phyloP scores from a whole-genome alignment of 2,329 filamentous ascomycete species.

The Cercospora sp. region DNA sequence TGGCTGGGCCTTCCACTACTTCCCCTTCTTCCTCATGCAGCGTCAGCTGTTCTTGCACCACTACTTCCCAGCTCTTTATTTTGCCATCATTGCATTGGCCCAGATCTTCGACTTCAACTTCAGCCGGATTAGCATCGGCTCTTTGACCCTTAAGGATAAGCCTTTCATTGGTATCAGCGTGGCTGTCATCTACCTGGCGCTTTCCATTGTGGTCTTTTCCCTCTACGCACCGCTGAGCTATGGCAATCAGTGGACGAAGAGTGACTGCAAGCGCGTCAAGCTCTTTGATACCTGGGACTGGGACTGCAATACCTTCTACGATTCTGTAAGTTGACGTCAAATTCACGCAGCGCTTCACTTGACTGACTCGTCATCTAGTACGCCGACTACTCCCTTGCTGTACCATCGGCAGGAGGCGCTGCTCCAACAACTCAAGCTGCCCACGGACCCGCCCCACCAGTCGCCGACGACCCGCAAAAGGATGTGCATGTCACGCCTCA shows the following conservation, averaged over 20 bases:
- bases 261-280: conserved; percentile 83
- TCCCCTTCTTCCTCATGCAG: conserved; percentile 97
- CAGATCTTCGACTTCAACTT: conserved; percentile 86
- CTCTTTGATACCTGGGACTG: conserved; percentile 91
- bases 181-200: conserved; percentile 70
- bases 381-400: conserved; percentile 37
- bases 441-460: conserved; percentile 38
- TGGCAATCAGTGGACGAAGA: conserved; percentile 90
- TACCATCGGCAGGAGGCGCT: conserved; percentile 27
- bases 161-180: conserved; percentile 74
- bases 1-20: conserved; percentile 97
- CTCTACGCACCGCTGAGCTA: conserved; percentile 90
- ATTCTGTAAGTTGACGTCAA: conserved; percentile 67
- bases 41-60: conserved; percentile 98
- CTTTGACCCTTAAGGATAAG: conserved; percentile 58
- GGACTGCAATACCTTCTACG: conserved; percentile 93
- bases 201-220: conserved; percentile 74
- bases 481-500: conserved; percentile 41
- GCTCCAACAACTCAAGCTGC: conserved; percentile 35
- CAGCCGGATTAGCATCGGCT: conserved; percentile 63
- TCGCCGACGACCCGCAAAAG: conserved; percentile 40
- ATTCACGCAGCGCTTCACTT: neutral
- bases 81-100: conserved; percentile 84
- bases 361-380: conserved; percentile 31
- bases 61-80: conserved; percentile 96